phyloP scores from a whole-genome alignment of 768 basidiomycete species.

The Mycena epipterygia region DNA sequence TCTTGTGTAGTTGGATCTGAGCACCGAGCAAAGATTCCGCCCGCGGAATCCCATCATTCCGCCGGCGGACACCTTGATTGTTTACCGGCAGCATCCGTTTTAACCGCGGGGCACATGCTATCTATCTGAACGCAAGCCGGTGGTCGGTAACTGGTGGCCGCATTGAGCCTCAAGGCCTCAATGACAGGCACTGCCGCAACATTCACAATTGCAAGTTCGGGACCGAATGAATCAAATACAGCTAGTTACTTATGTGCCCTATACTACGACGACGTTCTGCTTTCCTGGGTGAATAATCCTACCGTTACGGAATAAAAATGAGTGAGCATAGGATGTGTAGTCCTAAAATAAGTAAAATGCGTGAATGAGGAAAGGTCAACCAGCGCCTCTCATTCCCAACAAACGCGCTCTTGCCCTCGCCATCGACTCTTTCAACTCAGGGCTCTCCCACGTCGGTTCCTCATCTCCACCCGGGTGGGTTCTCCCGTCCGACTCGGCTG shows the following conservation, averaged over 20 bases:
- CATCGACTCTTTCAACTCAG: slow-evolving; percentile 80
- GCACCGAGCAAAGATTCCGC: no score
- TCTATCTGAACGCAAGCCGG: no score
- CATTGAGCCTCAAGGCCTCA: no score
- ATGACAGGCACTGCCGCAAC: no score
- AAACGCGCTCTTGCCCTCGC: slow-evolving; percentile 69
- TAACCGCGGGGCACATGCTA: no score
- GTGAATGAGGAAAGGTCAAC: slow-evolving; percentile 15
- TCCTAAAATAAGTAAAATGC: slow-evolving; percentile 8
- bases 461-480: slow-evolving; percentile 51
- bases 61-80: no score
- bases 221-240: no score
- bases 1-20: no score
- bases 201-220: no score
- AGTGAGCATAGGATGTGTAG: slow-evolving; percentile 1
- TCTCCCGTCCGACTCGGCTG: slow-evolving; percentile 51
- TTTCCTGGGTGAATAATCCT: slow-evolving; percentile 12
- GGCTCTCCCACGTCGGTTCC: slow-evolving; percentile 71
- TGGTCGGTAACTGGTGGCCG: no score
- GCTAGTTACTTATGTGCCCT: slow-evolving; percentile 30
- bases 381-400: slow-evolving; percentile 35
- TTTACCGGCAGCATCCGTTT: no score
- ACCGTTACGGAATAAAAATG: slow-evolving; percentile 13
- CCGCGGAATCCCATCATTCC: no score
- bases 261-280: neutral